Percentiles rank a stretch among this genome's conserved stretches.
phyloP scores from a whole-genome alignment of 176 grass and related monocot species.

The Paspalum notatum region DNA sequence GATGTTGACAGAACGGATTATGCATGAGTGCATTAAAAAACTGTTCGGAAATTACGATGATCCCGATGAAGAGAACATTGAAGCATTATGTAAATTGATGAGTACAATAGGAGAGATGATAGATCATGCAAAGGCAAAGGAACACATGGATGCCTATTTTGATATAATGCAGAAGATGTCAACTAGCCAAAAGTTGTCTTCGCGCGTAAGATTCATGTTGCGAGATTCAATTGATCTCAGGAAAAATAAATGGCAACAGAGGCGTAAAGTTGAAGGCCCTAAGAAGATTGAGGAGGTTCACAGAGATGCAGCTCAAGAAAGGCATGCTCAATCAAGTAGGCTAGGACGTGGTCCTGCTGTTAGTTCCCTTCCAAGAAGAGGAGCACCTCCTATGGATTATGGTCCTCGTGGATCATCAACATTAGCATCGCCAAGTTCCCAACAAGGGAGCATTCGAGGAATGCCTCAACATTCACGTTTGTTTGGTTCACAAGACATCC shows the following conservation, averaged over 20 bases:
- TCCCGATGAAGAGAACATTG: slow-evolving; percentile 88
- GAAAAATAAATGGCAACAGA: slow-evolving; percentile 91
- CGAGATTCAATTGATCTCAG: slow-evolving; percentile 94
- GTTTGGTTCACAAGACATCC: slow-evolving; percentile 68
- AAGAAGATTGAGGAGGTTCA: slow-evolving; percentile 99
- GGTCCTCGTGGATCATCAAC: slow-evolving; percentile 48
- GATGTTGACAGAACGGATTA: slow-evolving; percentile 93
- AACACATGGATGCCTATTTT: slow-evolving; percentile 96
- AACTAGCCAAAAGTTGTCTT: slow-evolving; percentile 70
- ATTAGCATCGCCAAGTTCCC: slow-evolving; percentile 64
- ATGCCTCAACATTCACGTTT: slow-evolving; percentile 53
- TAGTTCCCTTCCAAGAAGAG: slow-evolving; percentile 62
- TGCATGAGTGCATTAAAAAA: slow-evolving; percentile 98
- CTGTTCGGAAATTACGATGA: slow-evolving; percentile 65
- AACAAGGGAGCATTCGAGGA: slow-evolving; percentile 70
- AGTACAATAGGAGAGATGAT: slow-evolving; percentile 98
- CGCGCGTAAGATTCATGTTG: slow-evolving; percentile 87
- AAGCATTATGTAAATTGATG: slow-evolving; percentile 96
- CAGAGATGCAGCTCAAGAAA: slow-evolving; percentile 91
- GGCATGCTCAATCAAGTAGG: slow-evolving; percentile 83
- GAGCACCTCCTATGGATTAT: slow-evolving; percentile 59
- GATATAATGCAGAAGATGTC: slow-evolving; percentile 67
- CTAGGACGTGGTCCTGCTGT: slow-evolving; percentile 67
- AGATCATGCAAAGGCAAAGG: slow-evolving; percentile 87
- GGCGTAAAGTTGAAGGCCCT: slow-evolving; percentile 94